Percentiles rank a stretch among this genome's conserved stretches.
Evolutionary conservation across 208 protist species (phyloP).

Genomic region (Acanthamoeba lenticulata): DNA sequence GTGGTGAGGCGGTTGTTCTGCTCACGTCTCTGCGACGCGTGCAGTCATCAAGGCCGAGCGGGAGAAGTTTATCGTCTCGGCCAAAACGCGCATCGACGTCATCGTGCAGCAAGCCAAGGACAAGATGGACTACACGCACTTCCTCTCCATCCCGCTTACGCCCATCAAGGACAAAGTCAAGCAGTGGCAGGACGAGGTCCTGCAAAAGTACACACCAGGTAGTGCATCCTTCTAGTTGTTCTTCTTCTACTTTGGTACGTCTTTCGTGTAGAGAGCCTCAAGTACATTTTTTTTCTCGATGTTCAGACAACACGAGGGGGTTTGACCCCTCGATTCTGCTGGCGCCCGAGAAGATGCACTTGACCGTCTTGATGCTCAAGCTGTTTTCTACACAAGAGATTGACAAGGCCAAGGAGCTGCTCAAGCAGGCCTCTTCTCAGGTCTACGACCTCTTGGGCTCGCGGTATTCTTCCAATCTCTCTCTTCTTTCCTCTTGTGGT

Average conservation of each 20-base stretch:
- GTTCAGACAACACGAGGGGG: neutral
- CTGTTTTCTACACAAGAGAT: neutral
- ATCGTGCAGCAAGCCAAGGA: slow-evolving; percentile 30
- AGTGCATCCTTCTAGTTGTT: neutral
- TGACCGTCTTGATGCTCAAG: slow-evolving; percentile 41
- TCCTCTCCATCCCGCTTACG: neutral
- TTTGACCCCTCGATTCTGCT: slow-evolving; percentile 11
- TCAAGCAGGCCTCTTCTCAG: neutral
- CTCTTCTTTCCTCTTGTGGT: neutral
- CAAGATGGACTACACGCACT: slow-evolving; percentile 33
- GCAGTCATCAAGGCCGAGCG: neutral
- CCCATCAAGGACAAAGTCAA: slow-evolving; percentile 20
- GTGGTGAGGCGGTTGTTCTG: neutral
- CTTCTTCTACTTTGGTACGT: too few relatives aligned
- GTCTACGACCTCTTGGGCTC: slow-evolving; percentile 42
- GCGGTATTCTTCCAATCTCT: neutral
- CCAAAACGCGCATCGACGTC: neutral
- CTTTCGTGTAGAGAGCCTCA: too few relatives aligned
- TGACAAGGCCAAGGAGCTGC: slow-evolving; percentile 30
- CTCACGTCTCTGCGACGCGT: neutral
- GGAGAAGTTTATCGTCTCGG: neutral
- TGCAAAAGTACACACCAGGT: neutral
- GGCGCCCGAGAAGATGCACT: slow-evolving; percentile 29
- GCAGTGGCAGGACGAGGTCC: slow-evolving; percentile 5
- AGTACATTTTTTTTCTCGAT: neutral